Evolutionary conservation across 495 filamentous ascomycete species (phyloP).

Genomic region (Lophiostoma macrostomum): DNA sequence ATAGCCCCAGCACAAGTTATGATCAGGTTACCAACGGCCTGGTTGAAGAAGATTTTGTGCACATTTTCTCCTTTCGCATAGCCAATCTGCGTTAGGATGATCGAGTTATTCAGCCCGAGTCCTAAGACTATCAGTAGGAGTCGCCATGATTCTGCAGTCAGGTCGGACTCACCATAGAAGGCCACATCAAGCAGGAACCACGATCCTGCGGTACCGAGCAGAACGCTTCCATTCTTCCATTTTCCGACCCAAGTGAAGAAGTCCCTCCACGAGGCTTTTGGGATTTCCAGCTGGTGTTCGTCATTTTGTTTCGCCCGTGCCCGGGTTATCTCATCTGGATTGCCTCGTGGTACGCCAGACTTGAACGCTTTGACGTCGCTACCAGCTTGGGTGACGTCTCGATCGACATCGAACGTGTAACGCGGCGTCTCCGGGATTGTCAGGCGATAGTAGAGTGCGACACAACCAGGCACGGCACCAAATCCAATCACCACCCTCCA

Average conservation of each 20-base stretch:
- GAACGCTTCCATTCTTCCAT: conserved; percentile 64
- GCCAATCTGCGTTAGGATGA: conserved; percentile 37
- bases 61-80: conserved; percentile 29
- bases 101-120: conserved; percentile 63
- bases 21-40: conserved; percentile 38
- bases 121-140: no score
- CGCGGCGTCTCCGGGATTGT: conserved; percentile 84
- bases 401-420: conserved; percentile 78
- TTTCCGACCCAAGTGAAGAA: conserved; percentile 62
- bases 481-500: conserved; percentile 71
- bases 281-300: conserved; percentile 49
- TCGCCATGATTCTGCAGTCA: no score
- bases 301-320: conserved; percentile 48
- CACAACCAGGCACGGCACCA: conserved; percentile 71
- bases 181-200: conserved; percentile 79
- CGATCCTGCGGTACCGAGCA: conserved; percentile 73
- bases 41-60: conserved; percentile 36
- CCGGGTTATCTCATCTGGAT: conserved; percentile 61
- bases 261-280: conserved; percentile 64
- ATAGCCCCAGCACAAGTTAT: conserved; percentile 40
- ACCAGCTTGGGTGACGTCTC: conserved; percentile 66
- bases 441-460: conserved; percentile 79
- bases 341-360: conserved; percentile 40
- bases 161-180: conserved; percentile 82
- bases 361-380: conserved; percentile 58